Evolutionary conservation across 1,284 basidiomycete genomes (phyloP).

Genomic region (Quambalaria eucalypti): DNA sequence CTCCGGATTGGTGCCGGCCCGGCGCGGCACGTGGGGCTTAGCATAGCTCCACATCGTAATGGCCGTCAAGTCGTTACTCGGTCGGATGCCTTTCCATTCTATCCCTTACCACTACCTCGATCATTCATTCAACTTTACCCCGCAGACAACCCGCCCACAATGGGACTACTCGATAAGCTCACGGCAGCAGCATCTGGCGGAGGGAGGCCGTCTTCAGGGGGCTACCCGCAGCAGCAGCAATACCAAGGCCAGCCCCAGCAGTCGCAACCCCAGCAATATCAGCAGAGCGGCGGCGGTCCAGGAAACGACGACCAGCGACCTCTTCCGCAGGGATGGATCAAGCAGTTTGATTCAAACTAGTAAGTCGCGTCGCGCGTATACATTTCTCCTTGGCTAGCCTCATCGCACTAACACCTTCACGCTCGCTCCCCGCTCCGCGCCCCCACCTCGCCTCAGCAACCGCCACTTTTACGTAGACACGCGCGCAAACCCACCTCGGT

Average conservation of each 20-base stretch:
- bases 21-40: too few species aligned
- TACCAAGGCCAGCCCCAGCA: neutral
- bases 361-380: neutral
- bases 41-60: too few species aligned
- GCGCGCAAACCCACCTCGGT: conserved; percentile 36
- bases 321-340: conserved; percentile 35
- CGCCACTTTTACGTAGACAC: conserved; percentile 44
- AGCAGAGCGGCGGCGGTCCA: neutral
- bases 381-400: neutral
- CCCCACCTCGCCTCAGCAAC: conserved; percentile 2
- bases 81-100: neutral
- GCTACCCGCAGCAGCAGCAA: neutral
- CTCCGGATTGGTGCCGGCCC: too few species aligned
- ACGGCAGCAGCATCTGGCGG: neutral
- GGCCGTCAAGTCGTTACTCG: too few species aligned
- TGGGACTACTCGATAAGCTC: neutral
- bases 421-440: neutral
- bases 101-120: neutral
- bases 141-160: neutral
- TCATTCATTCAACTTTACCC: neutral
- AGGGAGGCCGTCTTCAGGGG: neutral
- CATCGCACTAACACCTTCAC: neutral
- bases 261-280: neutral
- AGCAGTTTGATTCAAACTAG: conserved; percentile 29
- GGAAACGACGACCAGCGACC: conserved; percentile 14